A percentile compares a stretch with the other conserved stretches of the same genome.
Conservation (phyloP, 2,329 filamentous ascomycete genomes). For the Domatiomyces catenatus region DNA sequence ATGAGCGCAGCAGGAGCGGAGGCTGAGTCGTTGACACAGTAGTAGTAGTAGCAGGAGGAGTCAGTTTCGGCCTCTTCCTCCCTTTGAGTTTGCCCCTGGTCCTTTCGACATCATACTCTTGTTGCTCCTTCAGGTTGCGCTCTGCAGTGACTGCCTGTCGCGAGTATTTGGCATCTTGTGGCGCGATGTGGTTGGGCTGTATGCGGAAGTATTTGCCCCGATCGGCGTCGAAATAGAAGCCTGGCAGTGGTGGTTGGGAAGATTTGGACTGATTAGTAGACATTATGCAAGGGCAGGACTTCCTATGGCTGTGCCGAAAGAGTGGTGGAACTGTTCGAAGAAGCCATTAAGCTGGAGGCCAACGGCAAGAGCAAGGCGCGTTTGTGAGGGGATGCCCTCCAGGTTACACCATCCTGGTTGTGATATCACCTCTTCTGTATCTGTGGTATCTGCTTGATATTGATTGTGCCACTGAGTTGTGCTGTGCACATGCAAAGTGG, state of each 20-base stretch:
- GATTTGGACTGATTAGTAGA: neutral
- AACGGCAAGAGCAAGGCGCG: too few relatives aligned
- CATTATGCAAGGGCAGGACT: neutral
- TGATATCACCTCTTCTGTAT: neutral
- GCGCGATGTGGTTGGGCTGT: slow-evolving; percentile 30
- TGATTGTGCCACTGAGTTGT: too few relatives aligned
- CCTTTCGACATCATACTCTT: neutral
- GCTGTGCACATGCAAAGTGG: too few relatives aligned
- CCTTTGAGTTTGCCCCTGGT: neutral
- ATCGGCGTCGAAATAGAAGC: neutral
- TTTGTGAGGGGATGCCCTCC: too few relatives aligned
- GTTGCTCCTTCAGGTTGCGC: slow-evolving; percentile 27
- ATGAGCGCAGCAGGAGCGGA: neutral
- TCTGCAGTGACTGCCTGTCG: slow-evolving; percentile 44
- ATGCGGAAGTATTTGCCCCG: slow-evolving; percentile 45
- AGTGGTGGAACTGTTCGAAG: slow-evolving; percentile 42
- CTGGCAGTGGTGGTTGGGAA: neutral
- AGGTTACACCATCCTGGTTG: neutral
- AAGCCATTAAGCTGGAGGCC: too few relatives aligned
- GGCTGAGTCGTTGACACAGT: neutral
- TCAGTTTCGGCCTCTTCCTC: neutral
- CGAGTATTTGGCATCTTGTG: slow-evolving; percentile 39
- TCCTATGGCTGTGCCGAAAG: slow-evolving; percentile 54
- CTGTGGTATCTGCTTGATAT: too few relatives aligned
- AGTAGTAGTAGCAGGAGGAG: neutral